These are phyloP conservation scores for Phialemoniopsis sp. DNA, from an alignment of 2,329 filamentous ascomycete genomes.

Conservation along the genomic window DNA sequence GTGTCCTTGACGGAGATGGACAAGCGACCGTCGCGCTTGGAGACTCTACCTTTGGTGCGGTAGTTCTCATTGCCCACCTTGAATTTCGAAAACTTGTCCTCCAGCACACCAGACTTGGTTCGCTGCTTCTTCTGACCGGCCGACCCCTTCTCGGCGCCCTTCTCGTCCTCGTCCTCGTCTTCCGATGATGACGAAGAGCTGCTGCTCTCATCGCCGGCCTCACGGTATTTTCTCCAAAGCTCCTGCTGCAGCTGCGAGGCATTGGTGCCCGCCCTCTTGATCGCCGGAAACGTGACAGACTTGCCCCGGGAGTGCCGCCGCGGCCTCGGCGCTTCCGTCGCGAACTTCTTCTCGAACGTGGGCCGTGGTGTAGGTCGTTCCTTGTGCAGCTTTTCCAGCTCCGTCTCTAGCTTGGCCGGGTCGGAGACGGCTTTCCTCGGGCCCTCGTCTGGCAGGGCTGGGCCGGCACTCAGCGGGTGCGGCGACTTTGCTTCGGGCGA, in stretches of 20 bases:
- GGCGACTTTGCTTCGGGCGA: neutral
- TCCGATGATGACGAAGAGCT: conserved; percentile 17
- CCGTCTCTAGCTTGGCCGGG: conserved; percentile 4
- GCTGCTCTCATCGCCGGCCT: conserved; percentile 14
- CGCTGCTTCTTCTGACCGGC: conserved; percentile 4
- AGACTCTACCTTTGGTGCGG: conserved; percentile 59
- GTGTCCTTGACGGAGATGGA: conserved; percentile 71
- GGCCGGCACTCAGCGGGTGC: conserved; percentile 7
- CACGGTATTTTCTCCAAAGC: conserved; percentile 11
- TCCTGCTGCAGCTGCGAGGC: conserved; percentile 20
- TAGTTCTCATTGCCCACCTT: conserved; percentile 61
- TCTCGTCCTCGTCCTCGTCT: conserved; percentile 10
- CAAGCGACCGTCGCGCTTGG: conserved; percentile 64
- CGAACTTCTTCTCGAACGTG: conserved; percentile 9
- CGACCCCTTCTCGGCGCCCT: conserved; percentile 3
- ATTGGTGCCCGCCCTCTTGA: conserved; percentile 18
- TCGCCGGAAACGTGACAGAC: conserved; percentile 9
- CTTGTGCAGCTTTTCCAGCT: conserved; percentile 1
- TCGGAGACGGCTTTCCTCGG: conserved; percentile 8
- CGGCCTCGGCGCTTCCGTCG: conserved; percentile 13
- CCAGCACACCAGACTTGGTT: conserved; percentile 2
- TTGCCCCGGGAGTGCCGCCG: conserved; percentile 5
- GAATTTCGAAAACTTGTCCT: conserved; percentile 47
- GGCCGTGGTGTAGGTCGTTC: conserved; percentile 1
- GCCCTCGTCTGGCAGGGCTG: neutral